These are phyloP conservation scores for Rubia occidens DNA, from an alignment of 305 asterid species.

Conservation along the genomic window DNA sequence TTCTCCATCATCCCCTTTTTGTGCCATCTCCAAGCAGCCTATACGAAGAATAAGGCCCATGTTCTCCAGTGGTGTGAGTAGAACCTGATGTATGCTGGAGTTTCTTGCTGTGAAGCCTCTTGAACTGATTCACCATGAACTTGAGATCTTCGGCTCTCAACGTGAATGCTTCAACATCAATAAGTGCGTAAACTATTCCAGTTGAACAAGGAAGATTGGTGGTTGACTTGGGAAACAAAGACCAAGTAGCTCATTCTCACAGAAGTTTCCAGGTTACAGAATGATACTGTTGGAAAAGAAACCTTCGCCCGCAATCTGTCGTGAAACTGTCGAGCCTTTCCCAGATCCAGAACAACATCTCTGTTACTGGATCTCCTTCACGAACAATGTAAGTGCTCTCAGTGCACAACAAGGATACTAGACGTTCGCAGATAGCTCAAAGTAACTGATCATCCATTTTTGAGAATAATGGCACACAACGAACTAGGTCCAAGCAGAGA, in stretches of 20 bases:
- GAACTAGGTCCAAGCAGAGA: conserved; percentile 91
- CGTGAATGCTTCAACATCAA: conserved; percentile 81
- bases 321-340: conserved; percentile 89
- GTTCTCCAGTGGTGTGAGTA: conserved; percentile 94
- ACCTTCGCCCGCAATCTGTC: conserved; percentile 82
- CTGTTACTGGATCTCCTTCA: conserved; percentile 85
- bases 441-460: conserved; percentile 92
- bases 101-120: conserved; percentile 89
- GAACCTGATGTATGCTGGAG: conserved; percentile 82
- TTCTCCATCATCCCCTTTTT: conserved; percentile 54
- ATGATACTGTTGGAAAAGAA: conserved; percentile 68
- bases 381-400: conserved; percentile 75
- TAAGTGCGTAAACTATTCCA: conserved; percentile 68
- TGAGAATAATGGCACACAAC: conserved; percentile 85
- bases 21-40: conserved; percentile 78
- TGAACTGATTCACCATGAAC: conserved; percentile 79
- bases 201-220: conserved; percentile 74
- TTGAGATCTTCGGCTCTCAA: conserved; percentile 84
- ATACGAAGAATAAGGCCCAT: conserved; percentile 87
- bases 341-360: conserved; percentile 82
- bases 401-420: conserved; percentile 70
- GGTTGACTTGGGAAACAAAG: conserved; percentile 72
- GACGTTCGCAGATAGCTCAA: conserved; percentile 81
- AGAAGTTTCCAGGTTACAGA: conserved; percentile 78
- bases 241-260: conserved; percentile 94